Evolutionary conservation across 176 grass and related monocot genomes (phyloP), one percentile per base, ranked within the genome.

Genomic region (Phyllostachys edulis): DNA sequence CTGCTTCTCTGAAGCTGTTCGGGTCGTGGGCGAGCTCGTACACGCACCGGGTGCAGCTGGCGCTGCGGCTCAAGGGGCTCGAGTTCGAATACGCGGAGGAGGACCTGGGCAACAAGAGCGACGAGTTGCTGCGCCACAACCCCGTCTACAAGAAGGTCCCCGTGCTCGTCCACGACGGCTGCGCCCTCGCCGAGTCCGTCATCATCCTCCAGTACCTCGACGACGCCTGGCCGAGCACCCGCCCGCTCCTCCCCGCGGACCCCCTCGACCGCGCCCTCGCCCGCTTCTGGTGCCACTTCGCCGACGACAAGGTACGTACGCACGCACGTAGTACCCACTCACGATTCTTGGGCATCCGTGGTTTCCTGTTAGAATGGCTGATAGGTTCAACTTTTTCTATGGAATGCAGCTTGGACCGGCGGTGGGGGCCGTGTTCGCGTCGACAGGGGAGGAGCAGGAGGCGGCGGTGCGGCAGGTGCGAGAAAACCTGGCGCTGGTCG

Each of bases 21-120:
- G 94, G 94, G 20, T 96, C 94, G 50, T 96, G 91, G 91, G 94
- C 94, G 68, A 96, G 94, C 80, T 96, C 94, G 15, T 96, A 96
- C 94, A 96, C 94, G 49, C 94, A 96, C 84, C 88, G 94, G 32
- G 94, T 96, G 60, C 94, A 96, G 86, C 88, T 96, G 46, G 94
- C 91, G 21, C 63, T 96, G 50, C 91, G 91, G 20, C 91, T 96
- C 67, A 96, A 96, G 84, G 86, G 84, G 13, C 91, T 96, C 1
- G 80, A 85, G 44, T 96, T 93, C 85, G 76, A 85, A 18, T 96
- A 96, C 84, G 67, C 80, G 1, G 94, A 96, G 85, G 94, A 96
- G 83, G 94, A 96, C 75, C 91, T 96, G 11, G 61, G 88, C 3
- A 89, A 42, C 86, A 96, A 96, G 91, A 93, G 91, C 84, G 79